These are phyloP conservation scores for Fusarium drepaniforme DNA, from an alignment of 2,329 filamentous ascomycete genomes.

Conservation along the genomic window DNA sequence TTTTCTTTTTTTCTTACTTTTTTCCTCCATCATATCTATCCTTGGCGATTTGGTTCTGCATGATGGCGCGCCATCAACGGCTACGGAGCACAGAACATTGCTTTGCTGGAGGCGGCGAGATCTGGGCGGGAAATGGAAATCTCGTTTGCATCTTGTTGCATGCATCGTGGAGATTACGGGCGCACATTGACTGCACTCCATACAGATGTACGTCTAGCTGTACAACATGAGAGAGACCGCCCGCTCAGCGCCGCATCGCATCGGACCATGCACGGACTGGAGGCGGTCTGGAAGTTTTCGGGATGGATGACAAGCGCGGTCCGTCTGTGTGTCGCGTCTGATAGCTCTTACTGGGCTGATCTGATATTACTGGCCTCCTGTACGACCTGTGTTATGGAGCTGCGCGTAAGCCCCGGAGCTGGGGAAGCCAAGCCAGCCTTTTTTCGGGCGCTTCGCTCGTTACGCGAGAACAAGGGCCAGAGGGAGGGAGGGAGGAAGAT, in stretches of 20 bases:
- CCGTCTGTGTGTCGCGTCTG: background rate
- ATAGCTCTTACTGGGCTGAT: constrained; percentile 7
- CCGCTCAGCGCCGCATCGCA: background rate
- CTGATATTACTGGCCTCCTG: background rate
- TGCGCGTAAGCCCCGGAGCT: background rate
- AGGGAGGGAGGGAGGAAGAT: background rate
- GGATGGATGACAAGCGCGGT: constrained; percentile 21
- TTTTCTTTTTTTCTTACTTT: constrained; percentile 6
- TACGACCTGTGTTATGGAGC: background rate
- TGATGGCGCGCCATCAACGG: background rate
- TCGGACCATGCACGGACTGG: constrained; percentile 8
- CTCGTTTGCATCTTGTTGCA: constrained; percentile 24
- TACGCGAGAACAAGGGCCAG: background rate
- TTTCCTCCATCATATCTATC: constrained; percentile 12
- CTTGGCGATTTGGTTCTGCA: background rate
- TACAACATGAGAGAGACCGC: background rate
- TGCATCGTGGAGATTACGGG: constrained; percentile 28
- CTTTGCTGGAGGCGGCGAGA: constrained; percentile 25
- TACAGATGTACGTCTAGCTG: background rate
- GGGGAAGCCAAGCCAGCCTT: background rate
- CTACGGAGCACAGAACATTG: background rate
- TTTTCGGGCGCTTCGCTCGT: constrained; percentile 18
- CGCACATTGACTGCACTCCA: constrained; percentile 20
- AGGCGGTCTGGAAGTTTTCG: constrained; percentile 36
- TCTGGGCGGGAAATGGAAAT: constrained; percentile 16